Evolutionary conservation across 495 filamentous ascomycete genomes (phyloP).

Genomic region (Xylaria nigripes): DNA sequence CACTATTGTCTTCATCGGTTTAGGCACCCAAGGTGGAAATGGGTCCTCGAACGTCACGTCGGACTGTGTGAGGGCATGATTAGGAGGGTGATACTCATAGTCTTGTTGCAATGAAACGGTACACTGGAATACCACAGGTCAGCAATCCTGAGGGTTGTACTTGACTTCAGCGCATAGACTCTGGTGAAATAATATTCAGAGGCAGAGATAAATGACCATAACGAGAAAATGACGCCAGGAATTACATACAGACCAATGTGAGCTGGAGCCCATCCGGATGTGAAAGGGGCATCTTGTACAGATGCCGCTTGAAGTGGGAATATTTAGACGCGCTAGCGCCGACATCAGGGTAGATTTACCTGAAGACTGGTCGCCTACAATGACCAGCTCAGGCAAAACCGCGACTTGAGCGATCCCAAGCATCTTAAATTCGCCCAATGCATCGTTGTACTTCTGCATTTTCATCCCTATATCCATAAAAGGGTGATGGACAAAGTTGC

Average conservation of each 20-base stretch:
- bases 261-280: constrained; percentile 45
- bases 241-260: constrained; percentile 27
- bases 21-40: constrained; percentile 32
- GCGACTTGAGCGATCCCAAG: constrained; percentile 42
- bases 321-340: constrained; percentile 61
- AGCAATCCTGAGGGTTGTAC: too few relatives aligned
- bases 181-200: not conserved
- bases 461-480: constrained; percentile 31
- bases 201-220: not conserved
- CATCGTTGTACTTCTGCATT: constrained; percentile 33
- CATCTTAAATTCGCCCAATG: constrained; percentile 30
- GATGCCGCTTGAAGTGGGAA: constrained; percentile 54
- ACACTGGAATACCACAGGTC: constrained; percentile 26
- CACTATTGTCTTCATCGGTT: constrained; percentile 15
- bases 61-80: constrained; percentile 10
- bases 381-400: constrained; percentile 61
- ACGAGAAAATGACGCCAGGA: not conserved
- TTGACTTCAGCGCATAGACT: too few relatives aligned
- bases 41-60: constrained; percentile 28
- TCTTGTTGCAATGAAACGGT: constrained; percentile 47
- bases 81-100: constrained; percentile 35
- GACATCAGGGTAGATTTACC: constrained; percentile 73
- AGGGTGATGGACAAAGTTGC: constrained; percentile 4
- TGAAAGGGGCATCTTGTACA: constrained; percentile 69
- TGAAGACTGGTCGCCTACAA: constrained; percentile 68